Conservation (phyloP, 169 alveolate species). For the Cryptosporidium muris region DNA sequence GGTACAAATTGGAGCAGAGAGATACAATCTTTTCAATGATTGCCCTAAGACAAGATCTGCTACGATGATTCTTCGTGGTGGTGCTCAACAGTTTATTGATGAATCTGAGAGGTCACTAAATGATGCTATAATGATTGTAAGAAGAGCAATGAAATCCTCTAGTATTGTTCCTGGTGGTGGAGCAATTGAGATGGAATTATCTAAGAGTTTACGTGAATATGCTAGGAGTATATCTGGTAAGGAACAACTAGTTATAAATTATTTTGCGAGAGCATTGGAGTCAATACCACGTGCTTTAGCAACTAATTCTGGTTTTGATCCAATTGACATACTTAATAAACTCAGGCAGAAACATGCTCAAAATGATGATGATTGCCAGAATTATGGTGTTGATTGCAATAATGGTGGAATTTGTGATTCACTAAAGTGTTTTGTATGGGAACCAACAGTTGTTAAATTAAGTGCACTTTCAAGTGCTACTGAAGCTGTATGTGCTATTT, state of each 20-base stretch:
- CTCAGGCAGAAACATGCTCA: constrained; percentile 91
- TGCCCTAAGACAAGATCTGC: constrained; percentile 92
- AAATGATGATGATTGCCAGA: constrained; percentile 80
- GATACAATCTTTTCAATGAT: constrained; percentile 94
- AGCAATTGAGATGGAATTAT: constrained; percentile 89
- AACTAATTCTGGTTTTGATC: constrained; percentile 94
- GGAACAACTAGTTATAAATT: constrained; percentile 90
- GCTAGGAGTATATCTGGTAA: constrained; percentile 89
- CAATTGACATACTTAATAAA: constrained; percentile 92
- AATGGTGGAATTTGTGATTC: constrained; percentile 89
- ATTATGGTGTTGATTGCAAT: constrained; percentile 95
- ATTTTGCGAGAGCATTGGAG: constrained; percentile 96
- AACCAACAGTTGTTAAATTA: constrained; percentile 93
- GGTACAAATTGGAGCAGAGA: constrained; percentile 95
- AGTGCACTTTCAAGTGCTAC: constrained; percentile 96
- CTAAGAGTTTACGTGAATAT: constrained; percentile 79
- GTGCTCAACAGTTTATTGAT: constrained; percentile 97
- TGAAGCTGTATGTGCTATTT: constrained; percentile 97
- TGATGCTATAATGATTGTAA: constrained; percentile 96
- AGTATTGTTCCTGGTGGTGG: constrained; percentile 98
- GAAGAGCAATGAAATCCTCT: constrained; percentile 91
- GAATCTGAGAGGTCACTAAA: constrained; percentile 97
- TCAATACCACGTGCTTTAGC: constrained; percentile 96
- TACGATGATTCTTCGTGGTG: constrained; percentile 96
- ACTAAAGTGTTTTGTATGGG: constrained; percentile 91